Percentiles rank a stretch among this genome's conserved stretches.
Conservation (phyloP, 2,329 filamentous ascomycete genomes). For the Trichoderma breve region DNA sequence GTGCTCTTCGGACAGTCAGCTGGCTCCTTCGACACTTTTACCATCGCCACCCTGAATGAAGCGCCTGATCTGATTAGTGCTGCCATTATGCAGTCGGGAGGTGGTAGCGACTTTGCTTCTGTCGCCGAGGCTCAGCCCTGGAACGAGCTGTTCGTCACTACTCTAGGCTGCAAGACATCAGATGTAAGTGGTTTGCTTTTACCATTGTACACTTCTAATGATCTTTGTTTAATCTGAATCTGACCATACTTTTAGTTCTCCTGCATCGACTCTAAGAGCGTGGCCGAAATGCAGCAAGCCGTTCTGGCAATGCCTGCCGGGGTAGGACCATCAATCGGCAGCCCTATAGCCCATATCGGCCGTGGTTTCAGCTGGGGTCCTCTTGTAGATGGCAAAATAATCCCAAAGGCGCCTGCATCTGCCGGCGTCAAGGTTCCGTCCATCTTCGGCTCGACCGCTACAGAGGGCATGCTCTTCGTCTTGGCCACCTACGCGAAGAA, state of each 20-base stretch:
- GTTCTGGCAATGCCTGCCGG: neutral
- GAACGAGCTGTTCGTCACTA: neutral
- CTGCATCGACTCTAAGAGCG: neutral
- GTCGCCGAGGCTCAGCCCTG: neutral
- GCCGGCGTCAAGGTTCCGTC: neutral
- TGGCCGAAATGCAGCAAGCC: neutral
- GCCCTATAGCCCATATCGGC: neutral
- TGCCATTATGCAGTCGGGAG: neutral
- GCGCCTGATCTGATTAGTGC: neutral
- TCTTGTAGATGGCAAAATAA: neutral
- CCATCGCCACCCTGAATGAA: neutral
- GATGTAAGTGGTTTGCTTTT: neutral
- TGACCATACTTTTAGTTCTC: neutral
- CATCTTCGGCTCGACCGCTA: neutral
- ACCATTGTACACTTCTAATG: neutral
- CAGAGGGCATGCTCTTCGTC: neutral
- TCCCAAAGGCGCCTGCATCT: neutral
- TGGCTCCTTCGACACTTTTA: neutral
- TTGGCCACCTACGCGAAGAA: neutral
- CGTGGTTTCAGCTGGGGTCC: neutral
- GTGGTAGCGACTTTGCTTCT: neutral
- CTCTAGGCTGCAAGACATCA: neutral
- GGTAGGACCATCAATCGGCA: neutral
- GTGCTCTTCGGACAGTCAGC: neutral
- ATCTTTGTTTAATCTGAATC: neutral